Evolutionary conservation across 164 flowering plant genomes (phyloP).

Genomic region (Paratinospora sagittata): DNA sequence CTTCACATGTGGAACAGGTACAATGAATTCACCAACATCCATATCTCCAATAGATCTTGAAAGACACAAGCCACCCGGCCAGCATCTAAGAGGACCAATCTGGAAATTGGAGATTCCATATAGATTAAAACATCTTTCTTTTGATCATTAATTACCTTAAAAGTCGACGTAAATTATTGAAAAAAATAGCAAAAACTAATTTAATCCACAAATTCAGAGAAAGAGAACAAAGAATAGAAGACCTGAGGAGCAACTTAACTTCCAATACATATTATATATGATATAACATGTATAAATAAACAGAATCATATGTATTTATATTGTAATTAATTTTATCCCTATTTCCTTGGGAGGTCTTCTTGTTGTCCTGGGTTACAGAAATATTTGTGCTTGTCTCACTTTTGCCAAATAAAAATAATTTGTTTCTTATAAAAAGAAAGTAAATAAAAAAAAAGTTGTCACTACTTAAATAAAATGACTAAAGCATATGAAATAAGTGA

Average conservation of each 20-base stretch:
- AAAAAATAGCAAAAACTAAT: neutral
- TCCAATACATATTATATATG: neutral
- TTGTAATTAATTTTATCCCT: no score
- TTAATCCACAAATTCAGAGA: neutral
- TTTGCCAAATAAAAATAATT: no score
- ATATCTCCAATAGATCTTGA: constrained; percentile 18
- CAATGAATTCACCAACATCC: constrained; percentile 18
- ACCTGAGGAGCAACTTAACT: neutral
- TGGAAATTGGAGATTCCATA: constrained; percentile 6
- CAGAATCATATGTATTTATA: neutral
- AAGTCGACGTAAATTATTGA: neutral
- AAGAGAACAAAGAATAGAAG: neutral
- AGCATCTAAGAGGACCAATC: constrained; percentile 17
- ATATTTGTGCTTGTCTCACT: no score
- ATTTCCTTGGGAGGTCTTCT: no score
- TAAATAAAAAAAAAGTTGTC: no score
- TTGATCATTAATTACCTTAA: neutral
- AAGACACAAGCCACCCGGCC: constrained; percentile 16
- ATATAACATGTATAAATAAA: neutral
- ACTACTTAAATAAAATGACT: neutral
- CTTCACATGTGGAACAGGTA: constrained; percentile 16
- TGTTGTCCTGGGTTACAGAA: no score
- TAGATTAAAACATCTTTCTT: neutral
- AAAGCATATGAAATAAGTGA: neutral
- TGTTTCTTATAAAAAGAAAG: no score